Conservation (phyloP, 2,329 filamentous ascomycete genomes). For the Colletotrichum sp. region DNA sequence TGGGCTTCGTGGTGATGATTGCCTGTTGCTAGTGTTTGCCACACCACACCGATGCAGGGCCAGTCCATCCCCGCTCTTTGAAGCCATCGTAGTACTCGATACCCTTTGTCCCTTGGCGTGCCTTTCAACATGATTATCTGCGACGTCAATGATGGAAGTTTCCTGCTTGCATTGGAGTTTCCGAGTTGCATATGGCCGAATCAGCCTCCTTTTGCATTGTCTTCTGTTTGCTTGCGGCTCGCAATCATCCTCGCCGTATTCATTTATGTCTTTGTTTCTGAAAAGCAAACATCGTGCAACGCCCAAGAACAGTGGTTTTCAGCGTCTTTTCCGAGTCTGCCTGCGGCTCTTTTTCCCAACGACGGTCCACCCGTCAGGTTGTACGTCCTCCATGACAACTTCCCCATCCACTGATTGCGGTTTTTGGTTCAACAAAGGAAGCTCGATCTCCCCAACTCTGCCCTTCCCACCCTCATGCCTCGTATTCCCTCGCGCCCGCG, state of each 20-base stretch:
- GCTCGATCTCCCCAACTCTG: neutral
- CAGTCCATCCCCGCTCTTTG: too few species aligned
- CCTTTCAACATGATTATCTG: too few species aligned
- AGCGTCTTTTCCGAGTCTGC: neutral
- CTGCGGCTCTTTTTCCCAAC: neutral
- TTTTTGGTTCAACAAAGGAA: neutral
- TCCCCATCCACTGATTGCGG: neutral
- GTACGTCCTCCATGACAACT: neutral
- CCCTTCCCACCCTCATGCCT: neutral
- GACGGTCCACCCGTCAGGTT: neutral
- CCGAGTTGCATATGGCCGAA: neutral
- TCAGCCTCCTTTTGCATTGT: rapidly evolving
- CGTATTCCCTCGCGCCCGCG: too few species aligned
- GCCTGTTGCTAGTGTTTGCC: too few species aligned
- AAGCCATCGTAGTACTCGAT: too few species aligned
- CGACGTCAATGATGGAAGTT: too few species aligned
- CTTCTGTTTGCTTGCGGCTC: neutral
- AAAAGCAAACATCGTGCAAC: neutral
- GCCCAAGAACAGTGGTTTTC: neutral
- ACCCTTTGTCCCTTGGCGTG: too few species aligned
- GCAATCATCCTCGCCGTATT: too few species aligned
- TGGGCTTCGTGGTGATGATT: neutral
- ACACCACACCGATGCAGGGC: too few species aligned
- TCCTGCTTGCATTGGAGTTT: neutral
- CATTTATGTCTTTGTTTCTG: neutral